These are phyloP conservation scores for Rhizoclosmatium hyalinum DNA, from an alignment of 371 early-diverging fungal genomes.

Conservation along the genomic window DNA sequence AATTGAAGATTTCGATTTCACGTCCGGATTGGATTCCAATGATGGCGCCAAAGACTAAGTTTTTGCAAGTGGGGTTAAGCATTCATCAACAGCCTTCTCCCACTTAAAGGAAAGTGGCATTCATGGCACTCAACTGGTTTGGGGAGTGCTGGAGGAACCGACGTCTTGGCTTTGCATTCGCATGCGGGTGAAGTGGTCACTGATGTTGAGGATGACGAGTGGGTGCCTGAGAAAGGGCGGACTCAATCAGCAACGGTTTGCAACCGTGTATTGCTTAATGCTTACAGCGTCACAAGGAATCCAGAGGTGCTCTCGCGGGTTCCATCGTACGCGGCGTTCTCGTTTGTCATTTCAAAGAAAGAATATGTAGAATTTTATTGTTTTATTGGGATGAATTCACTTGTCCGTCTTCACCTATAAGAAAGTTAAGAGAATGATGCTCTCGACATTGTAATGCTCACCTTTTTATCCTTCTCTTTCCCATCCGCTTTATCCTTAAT, in stretches of 20 bases:
- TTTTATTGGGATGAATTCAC: not conserved
- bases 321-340: slow-evolving; percentile 10
- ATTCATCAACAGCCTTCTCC: not conserved
- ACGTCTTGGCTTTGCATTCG: slow-evolving; percentile 64
- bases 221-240: slow-evolving; percentile 70
- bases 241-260: not conserved
- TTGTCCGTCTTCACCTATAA: not conserved
- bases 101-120: not conserved
- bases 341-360: not conserved
- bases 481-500: slow-evolving; percentile 56
- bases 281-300: slow-evolving; percentile 34
- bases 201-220: slow-evolving; percentile 82
- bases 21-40: slow-evolving; percentile 85
- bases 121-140: slow-evolving; percentile 8
- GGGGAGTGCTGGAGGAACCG: slow-evolving; percentile 23
- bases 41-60: slow-evolving; percentile 75
- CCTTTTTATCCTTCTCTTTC: slow-evolving; percentile 2
- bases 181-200: slow-evolving; percentile 83
- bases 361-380: not conserved
- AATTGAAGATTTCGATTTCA: slow-evolving; percentile 82
- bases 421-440: not conserved
- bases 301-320: slow-evolving; percentile 30
- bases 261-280: not conserved
- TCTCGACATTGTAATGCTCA: not conserved
- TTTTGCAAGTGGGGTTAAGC: slow-evolving; percentile 8